Conservation (phyloP, 352 stramenopile genomes). For the Aphanomyces cochlioides region DNA sequence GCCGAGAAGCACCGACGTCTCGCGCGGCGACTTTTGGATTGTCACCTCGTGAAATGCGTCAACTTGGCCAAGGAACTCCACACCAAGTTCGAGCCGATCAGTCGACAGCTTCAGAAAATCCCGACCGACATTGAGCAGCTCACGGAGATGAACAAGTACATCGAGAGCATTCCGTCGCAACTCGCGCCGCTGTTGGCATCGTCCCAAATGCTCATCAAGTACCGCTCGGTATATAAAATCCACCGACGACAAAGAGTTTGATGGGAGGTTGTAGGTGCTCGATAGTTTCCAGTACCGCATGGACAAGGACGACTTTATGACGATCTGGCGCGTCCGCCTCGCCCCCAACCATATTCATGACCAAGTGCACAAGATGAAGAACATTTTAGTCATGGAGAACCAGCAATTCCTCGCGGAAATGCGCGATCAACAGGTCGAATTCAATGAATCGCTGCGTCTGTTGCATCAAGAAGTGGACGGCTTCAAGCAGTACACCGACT, state of each 20-base stretch:
- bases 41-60: constrained; percentile 73
- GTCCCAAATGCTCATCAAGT: constrained; percentile 77
- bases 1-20: constrained; percentile 76
- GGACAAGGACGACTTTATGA: constrained; percentile 84
- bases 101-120: constrained; percentile 78
- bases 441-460: constrained; percentile 75
- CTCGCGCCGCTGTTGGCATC: constrained; percentile 62
- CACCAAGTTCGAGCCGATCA: constrained; percentile 80
- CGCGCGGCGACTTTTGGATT: constrained; percentile 65
- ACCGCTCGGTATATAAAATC: constrained; percentile 40
- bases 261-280: constrained; percentile 41
- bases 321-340: constrained; percentile 84
- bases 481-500: constrained; percentile 83
- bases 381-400: constrained; percentile 81
- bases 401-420: constrained; percentile 84
- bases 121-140: constrained; percentile 91
- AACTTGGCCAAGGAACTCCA: constrained; percentile 66
- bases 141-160: constrained; percentile 81
- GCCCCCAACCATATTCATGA: constrained; percentile 87
- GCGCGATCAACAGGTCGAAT: constrained; percentile 90
- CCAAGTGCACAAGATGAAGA: constrained; percentile 76
- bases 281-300: constrained; percentile 84
- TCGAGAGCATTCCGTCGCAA: constrained; percentile 64
- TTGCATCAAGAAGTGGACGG: constrained; percentile 86
- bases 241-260: constrained; percentile 28